Conservation (phyloP, 2,329 filamentous ascomycete genomes). For the Cordyceps javanica region DNA sequence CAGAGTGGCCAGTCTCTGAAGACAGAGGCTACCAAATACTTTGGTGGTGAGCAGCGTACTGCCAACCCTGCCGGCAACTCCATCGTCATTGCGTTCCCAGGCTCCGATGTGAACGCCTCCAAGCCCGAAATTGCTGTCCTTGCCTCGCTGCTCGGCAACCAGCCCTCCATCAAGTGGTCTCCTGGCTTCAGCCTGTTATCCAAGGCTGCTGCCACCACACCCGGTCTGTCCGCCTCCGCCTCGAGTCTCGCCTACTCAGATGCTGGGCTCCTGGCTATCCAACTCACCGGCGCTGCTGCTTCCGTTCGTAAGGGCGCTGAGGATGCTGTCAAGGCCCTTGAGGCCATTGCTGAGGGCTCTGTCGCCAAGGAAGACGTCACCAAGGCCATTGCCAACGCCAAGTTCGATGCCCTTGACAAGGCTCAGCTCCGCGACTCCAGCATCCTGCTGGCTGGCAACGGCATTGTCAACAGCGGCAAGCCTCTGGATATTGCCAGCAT, state of each 20-base stretch:
- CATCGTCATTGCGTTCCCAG: constrained; percentile 86
- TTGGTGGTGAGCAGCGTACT: constrained; percentile 89
- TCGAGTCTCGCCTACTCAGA: constrained; percentile 86
- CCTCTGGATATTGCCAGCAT: constrained; percentile 77
- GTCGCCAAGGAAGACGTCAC: constrained; percentile 78
- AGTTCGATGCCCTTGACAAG: constrained; percentile 82
- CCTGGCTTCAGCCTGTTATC: constrained; percentile 85
- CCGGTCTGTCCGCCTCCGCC: constrained; percentile 63
- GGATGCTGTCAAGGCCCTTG: constrained; percentile 73
- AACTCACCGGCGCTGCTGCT: constrained; percentile 67
- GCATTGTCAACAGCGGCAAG: constrained; percentile 74
- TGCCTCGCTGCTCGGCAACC: constrained; percentile 79
- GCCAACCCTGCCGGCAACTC: constrained; percentile 72
- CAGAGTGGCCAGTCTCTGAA: constrained; percentile 48
- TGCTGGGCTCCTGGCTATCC: constrained; percentile 80
- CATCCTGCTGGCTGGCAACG: constrained; percentile 77
- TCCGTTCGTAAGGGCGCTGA: constrained; percentile 69
- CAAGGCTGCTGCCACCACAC: constrained; percentile 64
- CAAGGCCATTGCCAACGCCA: constrained; percentile 89
- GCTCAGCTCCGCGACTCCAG: constrained; percentile 72
- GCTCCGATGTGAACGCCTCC: constrained; percentile 72
- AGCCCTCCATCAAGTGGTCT: constrained; percentile 93
- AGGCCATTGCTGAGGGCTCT: constrained; percentile 70
- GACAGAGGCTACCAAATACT: constrained; percentile 72
- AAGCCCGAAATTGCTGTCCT: constrained; percentile 90